Percentiles rank a stretch among this genome's conserved stretches.
phyloP scores from a whole-genome alignment of 345 rosid genomes.

The Aquilaria malaccensis region DNA sequence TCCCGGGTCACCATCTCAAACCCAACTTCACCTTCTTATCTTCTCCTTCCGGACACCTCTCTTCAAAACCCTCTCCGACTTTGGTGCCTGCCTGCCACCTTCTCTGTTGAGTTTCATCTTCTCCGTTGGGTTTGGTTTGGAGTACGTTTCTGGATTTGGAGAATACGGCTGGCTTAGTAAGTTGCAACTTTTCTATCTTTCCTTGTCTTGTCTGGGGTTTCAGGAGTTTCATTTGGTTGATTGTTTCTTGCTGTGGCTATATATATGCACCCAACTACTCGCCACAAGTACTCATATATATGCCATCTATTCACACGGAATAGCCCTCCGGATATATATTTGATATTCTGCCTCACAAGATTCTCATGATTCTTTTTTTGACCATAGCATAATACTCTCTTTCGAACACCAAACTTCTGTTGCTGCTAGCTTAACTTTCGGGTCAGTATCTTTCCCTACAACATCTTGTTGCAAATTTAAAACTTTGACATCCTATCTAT shows the following conservation, averaged over 20 bases:
- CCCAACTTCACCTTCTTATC: constrained; percentile 78
- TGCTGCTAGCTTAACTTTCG: constrained; percentile 16
- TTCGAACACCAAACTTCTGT: constrained; percentile 2
- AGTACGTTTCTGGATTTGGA: constrained; percentile 3
- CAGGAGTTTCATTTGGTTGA: constrained; percentile 4
- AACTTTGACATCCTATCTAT: not conserved
- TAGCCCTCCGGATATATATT: constrained; percentile 9
- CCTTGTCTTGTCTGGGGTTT: constrained; percentile 1
- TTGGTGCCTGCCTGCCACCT: not conserved
- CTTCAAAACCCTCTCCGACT: constrained; percentile 9
- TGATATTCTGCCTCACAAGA: constrained; percentile 31
- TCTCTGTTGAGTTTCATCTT: not conserved
- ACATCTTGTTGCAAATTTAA: no score
- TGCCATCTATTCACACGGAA: constrained; percentile 11
- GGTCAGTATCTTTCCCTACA: not conserved
- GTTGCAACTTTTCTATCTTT: not conserved
- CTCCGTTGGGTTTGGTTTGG: constrained; percentile 5
- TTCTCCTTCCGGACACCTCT: constrained; percentile 27
- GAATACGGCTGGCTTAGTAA: not conserved
- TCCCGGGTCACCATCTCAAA: constrained; percentile 89
- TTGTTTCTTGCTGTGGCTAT: constrained; percentile 11
- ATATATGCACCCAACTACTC: constrained; percentile 4
- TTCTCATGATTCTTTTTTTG: constrained; percentile 24
- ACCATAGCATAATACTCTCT: not conserved
- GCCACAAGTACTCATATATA: not conserved